Percentiles rank a stretch among this genome's conserved stretches.
These are phyloP conservation scores for Diaporthe sp. DNA, from an alignment of 2,329 filamentous ascomycete genomes.

Conservation along the genomic window DNA sequence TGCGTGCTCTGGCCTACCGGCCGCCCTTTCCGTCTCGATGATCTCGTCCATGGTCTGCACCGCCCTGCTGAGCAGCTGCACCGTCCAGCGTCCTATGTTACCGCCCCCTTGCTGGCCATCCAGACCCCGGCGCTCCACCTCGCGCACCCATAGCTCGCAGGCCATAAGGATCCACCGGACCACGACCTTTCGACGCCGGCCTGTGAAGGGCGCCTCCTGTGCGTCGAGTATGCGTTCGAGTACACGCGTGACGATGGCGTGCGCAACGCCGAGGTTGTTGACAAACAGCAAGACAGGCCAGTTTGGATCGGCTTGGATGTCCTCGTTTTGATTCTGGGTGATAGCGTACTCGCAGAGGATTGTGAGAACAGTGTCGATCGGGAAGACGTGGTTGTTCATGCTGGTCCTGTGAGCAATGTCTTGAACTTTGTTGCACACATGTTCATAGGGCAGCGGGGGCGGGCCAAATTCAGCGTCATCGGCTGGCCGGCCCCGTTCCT, in stretches of 20 bases:
- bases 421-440: conserved; percentile 74
- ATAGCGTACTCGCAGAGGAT: conserved; percentile 75
- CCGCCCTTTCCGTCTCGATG: conserved; percentile 15
- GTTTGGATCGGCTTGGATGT: conserved; percentile 68
- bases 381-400: conserved; percentile 77
- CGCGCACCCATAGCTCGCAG: conserved; percentile 64
- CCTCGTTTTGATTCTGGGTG: conserved; percentile 70
- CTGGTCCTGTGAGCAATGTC: conserved; percentile 76
- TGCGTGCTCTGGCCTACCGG: conserved; percentile 20
- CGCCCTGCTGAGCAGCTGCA: conserved; percentile 36
- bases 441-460: conserved; percentile 76
- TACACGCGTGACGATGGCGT: conserved; percentile 68
- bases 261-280: conserved; percentile 67
- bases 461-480: conserved; percentile 53
- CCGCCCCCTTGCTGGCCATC: conserved; percentile 30
- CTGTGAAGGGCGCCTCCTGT: conserved; percentile 72
- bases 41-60: conserved; percentile 38
- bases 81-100: conserved; percentile 40
- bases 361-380: conserved; percentile 71
- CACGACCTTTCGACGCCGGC: conserved; percentile 62
- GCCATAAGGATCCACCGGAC: conserved; percentile 68
- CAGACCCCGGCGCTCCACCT: conserved; percentile 61
- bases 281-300: conserved; percentile 72
- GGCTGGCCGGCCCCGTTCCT: conserved; percentile 57
- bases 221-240: conserved; percentile 71